Base-by-base conservation (phyloP, 441 rosid species). In the Adansonia madagascariensis region DNA sequence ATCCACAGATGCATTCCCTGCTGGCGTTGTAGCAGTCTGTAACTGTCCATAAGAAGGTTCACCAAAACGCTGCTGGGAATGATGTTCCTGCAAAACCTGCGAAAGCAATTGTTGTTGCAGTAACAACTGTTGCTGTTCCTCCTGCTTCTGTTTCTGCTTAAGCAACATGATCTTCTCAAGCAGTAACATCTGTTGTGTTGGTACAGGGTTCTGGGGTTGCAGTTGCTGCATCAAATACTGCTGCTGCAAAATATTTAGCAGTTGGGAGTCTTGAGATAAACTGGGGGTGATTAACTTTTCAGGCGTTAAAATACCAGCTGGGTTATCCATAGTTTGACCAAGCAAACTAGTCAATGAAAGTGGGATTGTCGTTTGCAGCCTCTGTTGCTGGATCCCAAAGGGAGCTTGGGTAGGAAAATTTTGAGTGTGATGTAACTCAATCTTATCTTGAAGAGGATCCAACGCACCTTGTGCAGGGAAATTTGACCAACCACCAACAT, bases 51-150 rank as follows among this genome's bases (percentile, higher is more conserved):
- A 90, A 64, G 98, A 65, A 20, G 81, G 84, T 81, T 94, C 98
- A 66, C 85, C 88, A 72, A 88, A 78, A 27, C 63, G 82, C 80
- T 85, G 91, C 64, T 83, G 84, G 79, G 90, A 75, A 71, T 92
- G 94, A 74, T 88, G 97, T 80, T 91, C 97, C 52, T 89, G 83
- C 52, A 92, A 82, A 84, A 86, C 95, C 86, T 91, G 96, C 55
- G 98, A 90, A 75, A 90, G 89, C 75, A 94, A 82, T 79, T 91
- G 97, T 57, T 90, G 95, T 83, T 94, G 97, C 71, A 86, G 86
- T 86, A 95, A 80, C 79, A 94, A 81, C 84, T 91, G 93, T 79
- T 95, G 96, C 79, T 95, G 95, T 86, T 91, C 91, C 83, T 95
- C 94, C 80, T 90, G 93, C 71, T 85, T 84, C 80, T 89, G 90